A percentile compares a stretch with the other conserved stretches of the same genome.
These are phyloP conservation scores for Cyclotella cryptica DNA, from an alignment of 108 stramenopile species.

Conservation along the genomic window DNA sequence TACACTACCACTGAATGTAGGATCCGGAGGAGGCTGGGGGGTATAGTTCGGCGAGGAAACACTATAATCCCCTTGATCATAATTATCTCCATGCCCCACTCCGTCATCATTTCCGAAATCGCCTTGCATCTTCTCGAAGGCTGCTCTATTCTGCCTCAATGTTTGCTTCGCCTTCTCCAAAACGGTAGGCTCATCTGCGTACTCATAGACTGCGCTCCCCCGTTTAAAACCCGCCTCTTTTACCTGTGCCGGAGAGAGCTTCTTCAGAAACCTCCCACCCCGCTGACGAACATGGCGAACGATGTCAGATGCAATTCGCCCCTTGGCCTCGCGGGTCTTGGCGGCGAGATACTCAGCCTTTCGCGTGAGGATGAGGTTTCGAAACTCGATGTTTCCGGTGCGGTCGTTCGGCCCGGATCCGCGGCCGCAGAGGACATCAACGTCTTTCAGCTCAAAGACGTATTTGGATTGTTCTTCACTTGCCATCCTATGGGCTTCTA, in stretches of 20 bases:
- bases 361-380: constrained; percentile 25
- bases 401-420: constrained; percentile 51
- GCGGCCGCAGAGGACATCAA: constrained; percentile 54
- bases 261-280: constrained; percentile 63
- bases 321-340: constrained; percentile 48
- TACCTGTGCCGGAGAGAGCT: constrained; percentile 34
- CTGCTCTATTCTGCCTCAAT: constrained; percentile 56
- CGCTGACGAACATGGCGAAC: constrained; percentile 35
- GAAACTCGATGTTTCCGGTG: constrained; percentile 46
- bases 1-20: not conserved
- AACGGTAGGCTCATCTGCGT: constrained; percentile 50
- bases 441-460: constrained; percentile 28
- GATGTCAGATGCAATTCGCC: constrained; percentile 42
- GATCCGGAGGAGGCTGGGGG: not conserved
- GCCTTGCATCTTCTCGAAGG: constrained; percentile 21
- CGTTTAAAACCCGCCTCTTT: constrained; percentile 30
- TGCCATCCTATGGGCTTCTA: not conserved
- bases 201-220: constrained; percentile 36
- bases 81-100: not conserved
- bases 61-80: not conserved
- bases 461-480: constrained; percentile 13
- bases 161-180: constrained; percentile 66
- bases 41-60: not conserved
- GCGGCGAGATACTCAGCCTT: constrained; percentile 57
- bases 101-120: not conserved